Percentiles rank a stretch among this genome's conserved stretches.
phyloP scores from a whole-genome alignment of 1,139 yeast genomes.

The Blastobotrys petasosporus region DNA sequence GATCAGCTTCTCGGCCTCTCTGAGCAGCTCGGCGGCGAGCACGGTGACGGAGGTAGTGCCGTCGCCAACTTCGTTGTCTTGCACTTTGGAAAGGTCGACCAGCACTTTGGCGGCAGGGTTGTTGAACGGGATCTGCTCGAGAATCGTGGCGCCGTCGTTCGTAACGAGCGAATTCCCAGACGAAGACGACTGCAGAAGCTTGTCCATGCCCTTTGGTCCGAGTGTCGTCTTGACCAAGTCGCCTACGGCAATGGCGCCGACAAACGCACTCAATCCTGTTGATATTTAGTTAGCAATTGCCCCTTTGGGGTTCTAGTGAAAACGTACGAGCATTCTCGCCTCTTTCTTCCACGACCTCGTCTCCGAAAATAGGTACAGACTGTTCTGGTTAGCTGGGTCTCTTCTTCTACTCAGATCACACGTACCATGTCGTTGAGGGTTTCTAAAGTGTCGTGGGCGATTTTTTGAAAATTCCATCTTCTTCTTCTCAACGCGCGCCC shows the following conservation, averaged over 20 bases:
- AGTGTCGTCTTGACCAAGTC: conserved; percentile 92
- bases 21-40: conserved; percentile 78
- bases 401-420: background rate
- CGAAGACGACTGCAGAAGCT: conserved; percentile 80
- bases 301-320: conserved; percentile 11
- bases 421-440: background rate
- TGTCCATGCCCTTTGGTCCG: conserved; percentile 99
- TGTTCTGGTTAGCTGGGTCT: background rate
- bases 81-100: conserved; percentile 93
- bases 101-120: conserved; percentile 98
- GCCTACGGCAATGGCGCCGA: conserved; percentile 98
- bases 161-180: conserved; percentile 77
- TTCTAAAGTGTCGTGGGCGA: background rate
- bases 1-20: conserved; percentile 92
- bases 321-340: conserved; percentile 84
- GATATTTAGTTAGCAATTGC: conserved; percentile 13
- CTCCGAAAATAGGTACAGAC: conserved; percentile 93
- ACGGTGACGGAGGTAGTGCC: conserved; percentile 99
- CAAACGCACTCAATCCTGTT: conserved; percentile 70
- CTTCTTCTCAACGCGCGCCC: too few species aligned
- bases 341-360: conserved; percentile 94
- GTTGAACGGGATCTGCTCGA: conserved; percentile 89
- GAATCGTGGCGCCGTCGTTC: conserved; percentile 96
- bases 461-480: too few species aligned
- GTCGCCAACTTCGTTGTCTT: conserved; percentile 98